Evolutionary conservation across 2,329 filamentous ascomycete genomes (phyloP).

Genomic region (Mycosphaerelloides madeirae): DNA sequence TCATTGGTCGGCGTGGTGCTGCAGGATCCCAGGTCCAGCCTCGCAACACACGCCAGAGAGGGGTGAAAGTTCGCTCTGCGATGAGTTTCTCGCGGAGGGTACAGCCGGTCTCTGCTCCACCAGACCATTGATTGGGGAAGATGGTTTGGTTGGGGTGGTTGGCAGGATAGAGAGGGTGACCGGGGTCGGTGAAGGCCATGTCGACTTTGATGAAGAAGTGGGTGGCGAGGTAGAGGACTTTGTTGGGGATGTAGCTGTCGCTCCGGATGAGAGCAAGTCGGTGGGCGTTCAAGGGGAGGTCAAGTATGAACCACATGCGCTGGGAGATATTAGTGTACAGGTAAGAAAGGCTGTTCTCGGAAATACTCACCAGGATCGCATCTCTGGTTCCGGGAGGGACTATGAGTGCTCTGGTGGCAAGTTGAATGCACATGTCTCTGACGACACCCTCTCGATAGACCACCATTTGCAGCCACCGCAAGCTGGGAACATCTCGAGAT

Average conservation of each 20-base stretch:
- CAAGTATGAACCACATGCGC: constrained; percentile 71
- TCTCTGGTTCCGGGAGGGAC: constrained; percentile 22
- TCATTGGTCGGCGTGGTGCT: constrained; percentile 23
- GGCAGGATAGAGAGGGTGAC: constrained; percentile 29
- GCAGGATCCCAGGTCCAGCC: constrained; percentile 46
- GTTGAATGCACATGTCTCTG: constrained; percentile 58
- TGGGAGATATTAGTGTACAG: constrained; percentile 27
- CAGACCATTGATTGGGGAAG: constrained; percentile 8
- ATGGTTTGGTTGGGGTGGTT: constrained; percentile 8
- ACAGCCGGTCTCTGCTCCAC: constrained; percentile 34
- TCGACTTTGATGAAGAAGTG: constrained; percentile 68
- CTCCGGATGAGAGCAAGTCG: constrained; percentile 55
- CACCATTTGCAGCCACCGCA: constrained; percentile 66
- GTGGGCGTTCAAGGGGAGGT: constrained; percentile 54
- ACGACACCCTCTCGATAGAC: constrained; percentile 53
- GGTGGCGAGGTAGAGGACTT: constrained; percentile 58
- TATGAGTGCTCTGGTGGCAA: constrained; percentile 56
- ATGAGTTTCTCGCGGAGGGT: constrained; percentile 51
- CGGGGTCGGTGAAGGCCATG: constrained; percentile 63
- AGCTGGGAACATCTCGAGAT: constrained; percentile 54
- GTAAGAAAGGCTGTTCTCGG: neutral
- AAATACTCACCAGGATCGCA: constrained; percentile 17
- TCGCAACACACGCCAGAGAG: constrained; percentile 56
- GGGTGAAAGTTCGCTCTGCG: constrained; percentile 27
- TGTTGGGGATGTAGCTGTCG: constrained; percentile 51